These are phyloP conservation scores for Trametopsis cervina DNA, from an alignment of 768 basidiomycete species.

Conservation along the genomic window DNA sequence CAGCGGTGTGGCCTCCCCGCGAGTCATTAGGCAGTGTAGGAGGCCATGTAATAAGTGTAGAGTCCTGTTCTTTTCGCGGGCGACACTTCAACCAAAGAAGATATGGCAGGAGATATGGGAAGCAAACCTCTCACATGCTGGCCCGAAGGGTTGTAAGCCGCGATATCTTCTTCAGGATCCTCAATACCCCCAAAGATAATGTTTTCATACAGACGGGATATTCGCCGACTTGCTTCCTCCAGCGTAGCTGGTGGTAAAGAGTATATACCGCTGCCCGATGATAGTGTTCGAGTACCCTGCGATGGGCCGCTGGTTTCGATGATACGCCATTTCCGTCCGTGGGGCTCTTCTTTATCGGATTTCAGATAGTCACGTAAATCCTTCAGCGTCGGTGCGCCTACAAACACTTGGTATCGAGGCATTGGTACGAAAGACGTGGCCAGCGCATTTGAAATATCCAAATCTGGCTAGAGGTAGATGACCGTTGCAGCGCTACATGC, in stretches of 20 bases:
- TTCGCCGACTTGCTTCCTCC: slow-evolving; percentile 60
- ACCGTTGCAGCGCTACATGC: too few relatives aligned
- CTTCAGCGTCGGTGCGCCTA: background rate
- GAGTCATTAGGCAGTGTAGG: slow-evolving; percentile 31
- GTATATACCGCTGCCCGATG: background rate
- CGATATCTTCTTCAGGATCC: slow-evolving; percentile 27
- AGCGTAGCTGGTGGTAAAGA: slow-evolving; percentile 46
- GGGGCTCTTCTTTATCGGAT: background rate
- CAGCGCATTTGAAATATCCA: background rate
- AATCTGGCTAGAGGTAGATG: too few relatives aligned
- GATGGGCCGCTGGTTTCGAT: background rate
- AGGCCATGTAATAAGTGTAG: slow-evolving; percentile 53
- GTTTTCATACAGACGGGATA: slow-evolving; percentile 66
- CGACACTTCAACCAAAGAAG: too few relatives aligned
- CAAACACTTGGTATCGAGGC: background rate
- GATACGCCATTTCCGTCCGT: background rate
- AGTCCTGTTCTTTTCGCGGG: too few relatives aligned
- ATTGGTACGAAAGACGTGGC: background rate
- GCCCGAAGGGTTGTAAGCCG: too few relatives aligned
- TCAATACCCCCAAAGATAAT: slow-evolving; percentile 53
- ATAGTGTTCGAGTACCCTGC: background rate
- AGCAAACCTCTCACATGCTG: too few relatives aligned
- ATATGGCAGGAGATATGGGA: too few relatives aligned
- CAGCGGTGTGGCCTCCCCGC: slow-evolving; percentile 2
- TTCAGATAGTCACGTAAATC: background rate